A percentile compares a stretch with the other conserved stretches of the same genome.
These are phyloP conservation scores for Elsinoe australis DNA, from an alignment of 2,329 filamentous ascomycete genomes.

Conservation along the genomic window DNA sequence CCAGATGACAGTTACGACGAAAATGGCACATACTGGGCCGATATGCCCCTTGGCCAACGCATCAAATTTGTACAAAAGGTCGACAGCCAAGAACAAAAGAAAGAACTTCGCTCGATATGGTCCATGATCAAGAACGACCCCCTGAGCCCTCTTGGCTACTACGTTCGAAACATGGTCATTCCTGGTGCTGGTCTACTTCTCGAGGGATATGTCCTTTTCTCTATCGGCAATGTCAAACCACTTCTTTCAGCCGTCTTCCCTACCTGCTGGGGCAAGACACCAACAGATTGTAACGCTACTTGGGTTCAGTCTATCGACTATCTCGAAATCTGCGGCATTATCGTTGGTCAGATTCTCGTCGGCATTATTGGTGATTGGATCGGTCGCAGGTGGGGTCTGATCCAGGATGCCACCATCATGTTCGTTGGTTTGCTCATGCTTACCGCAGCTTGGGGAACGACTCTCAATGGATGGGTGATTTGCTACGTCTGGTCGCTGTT, in stretches of 20 bases:
- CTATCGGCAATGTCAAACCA: constrained; percentile 84
- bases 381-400: constrained; percentile 87
- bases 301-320: constrained; percentile 85
- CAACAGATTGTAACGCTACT: constrained; percentile 61
- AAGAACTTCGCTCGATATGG: constrained; percentile 62
- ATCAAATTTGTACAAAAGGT: constrained; percentile 67
- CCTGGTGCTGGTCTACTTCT: constrained; percentile 87
- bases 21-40: constrained; percentile 87
- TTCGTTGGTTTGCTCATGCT: constrained; percentile 87
- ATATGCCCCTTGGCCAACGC: constrained; percentile 63
- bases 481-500: constrained; percentile 94
- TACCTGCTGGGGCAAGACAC: constrained; percentile 59
- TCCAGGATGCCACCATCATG: constrained; percentile 94
- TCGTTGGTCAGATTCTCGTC: constrained; percentile 82
- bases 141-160: constrained; percentile 73
- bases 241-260: constrained; percentile 71
- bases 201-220: constrained; percentile 93
- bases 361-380: constrained; percentile 75
- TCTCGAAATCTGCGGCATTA: constrained; percentile 89
- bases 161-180: constrained; percentile 83
- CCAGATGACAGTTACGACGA: constrained; percentile 81
- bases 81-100: constrained; percentile 60
- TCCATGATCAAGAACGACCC: constrained; percentile 80
- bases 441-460: constrained; percentile 80
- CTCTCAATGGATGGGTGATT: constrained; percentile 86